Base-by-base conservation (phyloP, 805 yeast genomes). In the Candida awuae region DNA sequence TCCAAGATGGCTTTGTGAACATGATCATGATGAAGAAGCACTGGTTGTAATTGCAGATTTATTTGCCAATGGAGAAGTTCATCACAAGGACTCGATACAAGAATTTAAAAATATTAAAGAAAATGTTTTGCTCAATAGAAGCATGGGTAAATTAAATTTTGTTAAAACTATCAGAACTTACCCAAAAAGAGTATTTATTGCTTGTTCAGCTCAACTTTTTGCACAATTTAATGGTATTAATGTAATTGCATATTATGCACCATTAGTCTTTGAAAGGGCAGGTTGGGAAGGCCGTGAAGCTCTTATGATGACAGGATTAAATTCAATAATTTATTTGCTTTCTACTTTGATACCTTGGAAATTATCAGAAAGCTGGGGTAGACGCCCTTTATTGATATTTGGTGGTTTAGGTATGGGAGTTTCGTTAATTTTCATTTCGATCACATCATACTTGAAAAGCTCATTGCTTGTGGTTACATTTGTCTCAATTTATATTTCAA, bases 171-270 rank as follows among this genome's bases (percentile, higher is more conserved):
- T 87, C 66, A 66, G 73, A 35, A 67, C 81, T 43, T 88, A 88
- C 59, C 77, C 77, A 46, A 75, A 76, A 55, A 68, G 97, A 36
- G 77, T 88, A 17, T 68, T 86, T 26, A 83, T 88, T 46, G 96
- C 95, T 2, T 85, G 92, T 77, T 76, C 86, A 26, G 81, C 95
- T 3, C 94, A 84, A 56, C 76, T 85, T 66, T 86, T 88, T 67
- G 96, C 97, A 3, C 96, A 88, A 61, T 67, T 88, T 57, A 84
- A 87, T 58, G 97, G 97, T 52, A 88, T 87, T 60, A 88, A 87
- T 55, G 90, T 88, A 37, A 84, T 88, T 39, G 80, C 94, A 1
- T 88, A 88, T 61, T 87, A 87, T 63, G 95, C 96, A 2, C 95
- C 96, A 2, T 65, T 88, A 60, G 94, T 87, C 34, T 88, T 87